Evolutionary conservation across 2,329 filamentous ascomycete genomes (phyloP), one percentile per base, ranked within the genome.

Genomic region (Aphanoascus verrucosus): DNA sequence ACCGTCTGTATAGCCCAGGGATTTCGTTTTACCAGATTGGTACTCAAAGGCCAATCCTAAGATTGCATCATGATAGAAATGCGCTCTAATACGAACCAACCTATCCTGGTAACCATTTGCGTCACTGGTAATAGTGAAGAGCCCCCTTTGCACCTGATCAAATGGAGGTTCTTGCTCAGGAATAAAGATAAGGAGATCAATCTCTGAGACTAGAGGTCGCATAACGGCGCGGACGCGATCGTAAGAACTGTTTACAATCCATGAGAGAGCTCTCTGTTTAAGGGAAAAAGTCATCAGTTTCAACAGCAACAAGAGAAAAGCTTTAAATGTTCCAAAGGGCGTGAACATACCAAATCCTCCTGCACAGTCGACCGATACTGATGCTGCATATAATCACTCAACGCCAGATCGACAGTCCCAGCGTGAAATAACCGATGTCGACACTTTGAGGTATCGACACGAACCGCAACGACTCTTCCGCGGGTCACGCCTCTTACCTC

Each of bases 161-260:
- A 45, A 46, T 2, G 47, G 53, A 42, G 5, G 3, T 12, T 23
- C 14, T 52, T 14, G 15, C 11, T 20, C 4, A 35, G 41, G 48
- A 2, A 46, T 12, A 9, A 52, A 5, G 37, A 42, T 17, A 12
- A 20, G 5, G 14, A 40, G 15, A 7, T n/a, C 15, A 14, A 5
- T n/a, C n/a, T n/a, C 20, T 17, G 34, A 41, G 9, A 15, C 8
- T 17, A 19, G 11, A 1, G 41, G 42, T 9, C 20, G 31, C 17
- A 42, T 46, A 9, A 55, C 32, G 12, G 12, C 38, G 19, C 53
- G 53, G 32, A 55, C 9, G 17, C 47, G 53, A 20, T 55, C 53
- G 32, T 38, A 55, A 12, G 9, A 17, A 8, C 17, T 34, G 28
- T 55, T 52, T 6, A 55, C 34, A 23, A 52, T 40, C 53, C 53